These are phyloP conservation scores for Silybum marianum DNA, from an alignment of 129 eudicot species.

Conservation along the genomic window DNA sequence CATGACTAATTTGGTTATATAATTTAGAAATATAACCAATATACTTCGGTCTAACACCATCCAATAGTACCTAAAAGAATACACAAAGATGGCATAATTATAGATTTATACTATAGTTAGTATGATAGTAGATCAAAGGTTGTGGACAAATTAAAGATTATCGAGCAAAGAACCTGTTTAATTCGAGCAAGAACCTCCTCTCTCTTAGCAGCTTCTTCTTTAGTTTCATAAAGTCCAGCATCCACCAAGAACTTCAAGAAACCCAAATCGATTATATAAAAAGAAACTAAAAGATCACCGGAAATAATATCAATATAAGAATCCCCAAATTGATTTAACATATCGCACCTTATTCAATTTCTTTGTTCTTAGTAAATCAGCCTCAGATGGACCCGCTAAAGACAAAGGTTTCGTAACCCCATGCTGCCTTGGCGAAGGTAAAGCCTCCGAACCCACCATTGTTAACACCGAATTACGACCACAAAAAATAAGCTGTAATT, in stretches of 20 bases:
- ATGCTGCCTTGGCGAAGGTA: conserved; percentile 53
- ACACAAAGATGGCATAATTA: neutral
- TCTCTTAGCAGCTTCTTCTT: conserved; percentile 70
- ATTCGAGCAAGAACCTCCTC: conserved; percentile 61
- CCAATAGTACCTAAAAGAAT: neutral
- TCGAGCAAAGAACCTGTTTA: conserved; percentile 46
- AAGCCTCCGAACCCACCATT: conserved; percentile 59
- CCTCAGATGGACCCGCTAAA: conserved; percentile 54
- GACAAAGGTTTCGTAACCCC: conserved; percentile 85
- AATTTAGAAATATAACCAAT: neutral
- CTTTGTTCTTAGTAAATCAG: conserved; percentile 52
- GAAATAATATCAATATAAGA: neutral
- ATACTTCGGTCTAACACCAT: neutral
- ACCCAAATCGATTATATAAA: neutral
- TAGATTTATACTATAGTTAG: neutral
- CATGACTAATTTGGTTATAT: conserved; percentile 2
- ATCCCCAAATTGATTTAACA: neutral
- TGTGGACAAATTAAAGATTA: neutral
- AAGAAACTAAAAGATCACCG: neutral
- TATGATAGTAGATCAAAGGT: neutral
- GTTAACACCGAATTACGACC: neutral
- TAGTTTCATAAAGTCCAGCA: conserved; percentile 68
- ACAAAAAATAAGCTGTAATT: neutral
- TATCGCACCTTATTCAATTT: conserved; percentile 67
- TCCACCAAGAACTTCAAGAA: conserved; percentile 61